Evolutionary conservation across 305 asterid genomes (phyloP).

Genomic region (Fraxinus ornus): DNA sequence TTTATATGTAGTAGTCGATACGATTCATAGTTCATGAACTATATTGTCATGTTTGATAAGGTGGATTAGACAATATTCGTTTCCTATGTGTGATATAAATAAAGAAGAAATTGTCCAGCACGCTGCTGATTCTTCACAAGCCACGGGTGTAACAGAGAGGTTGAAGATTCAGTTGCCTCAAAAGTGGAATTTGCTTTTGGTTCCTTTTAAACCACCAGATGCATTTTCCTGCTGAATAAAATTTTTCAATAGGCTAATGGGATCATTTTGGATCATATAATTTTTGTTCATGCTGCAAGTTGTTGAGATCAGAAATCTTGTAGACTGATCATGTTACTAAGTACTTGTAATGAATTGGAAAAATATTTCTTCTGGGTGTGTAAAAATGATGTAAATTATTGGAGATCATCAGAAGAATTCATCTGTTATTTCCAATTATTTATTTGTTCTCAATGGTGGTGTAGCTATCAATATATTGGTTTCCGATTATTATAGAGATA

Average conservation of each 20-base stretch:
- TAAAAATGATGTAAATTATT: not conserved
- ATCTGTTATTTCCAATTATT: not conserved
- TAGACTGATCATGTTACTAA: not conserved
- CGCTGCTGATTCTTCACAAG: not conserved
- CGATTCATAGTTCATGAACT: slow-evolving; percentile 11
- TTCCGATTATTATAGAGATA: not conserved
- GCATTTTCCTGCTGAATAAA: not conserved
- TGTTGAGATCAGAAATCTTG: not conserved
- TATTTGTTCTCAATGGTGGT: not conserved
- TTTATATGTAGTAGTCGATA: not conserved
- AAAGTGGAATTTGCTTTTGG: not conserved
- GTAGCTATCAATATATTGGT: not conserved
- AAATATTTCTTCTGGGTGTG: not conserved
- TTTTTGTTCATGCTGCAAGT: not conserved
- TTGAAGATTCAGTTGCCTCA: not conserved
- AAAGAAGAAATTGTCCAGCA: not conserved
- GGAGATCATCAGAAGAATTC: not conserved
- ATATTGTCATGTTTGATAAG: not conserved
- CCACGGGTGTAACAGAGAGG: not conserved
- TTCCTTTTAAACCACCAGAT: not conserved
- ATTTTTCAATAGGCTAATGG: not conserved
- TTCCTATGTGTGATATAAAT: not conserved
- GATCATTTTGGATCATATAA: not conserved
- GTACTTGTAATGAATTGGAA: not conserved
- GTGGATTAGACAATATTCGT: not conserved